Conservation (phyloP, 768 basidiomycete species). For the Hortiboletus flavorubellus region DNA sequence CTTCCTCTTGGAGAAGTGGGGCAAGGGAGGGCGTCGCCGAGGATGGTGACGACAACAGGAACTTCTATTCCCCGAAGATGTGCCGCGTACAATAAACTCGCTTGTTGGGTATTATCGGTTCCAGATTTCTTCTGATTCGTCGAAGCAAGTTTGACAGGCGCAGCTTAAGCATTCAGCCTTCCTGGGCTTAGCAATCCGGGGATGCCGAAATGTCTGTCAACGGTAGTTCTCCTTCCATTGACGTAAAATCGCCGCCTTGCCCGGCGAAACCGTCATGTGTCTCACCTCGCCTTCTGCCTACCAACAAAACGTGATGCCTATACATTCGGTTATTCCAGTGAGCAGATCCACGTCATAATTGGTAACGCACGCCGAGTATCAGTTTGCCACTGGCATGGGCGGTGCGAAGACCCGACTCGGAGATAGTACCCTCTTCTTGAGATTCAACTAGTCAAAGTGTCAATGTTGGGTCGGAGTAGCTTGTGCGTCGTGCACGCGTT, state of each 20-base stretch:
- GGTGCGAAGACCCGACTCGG: not conserved
- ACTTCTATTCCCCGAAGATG: not conserved
- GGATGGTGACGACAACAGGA: conserved; percentile 42
- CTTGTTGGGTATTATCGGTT: conserved; percentile 10
- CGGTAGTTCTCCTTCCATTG: not conserved
- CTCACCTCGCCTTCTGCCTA: not conserved
- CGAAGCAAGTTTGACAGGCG: not conserved
- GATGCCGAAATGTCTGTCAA: not conserved
- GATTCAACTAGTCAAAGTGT: not conserved
- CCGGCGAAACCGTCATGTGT: not conserved
- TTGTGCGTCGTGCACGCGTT: conserved; percentile 1
- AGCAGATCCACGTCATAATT: not conserved
- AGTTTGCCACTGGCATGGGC: not conserved
- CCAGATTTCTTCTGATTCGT: not conserved
- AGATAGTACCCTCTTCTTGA: not conserved
- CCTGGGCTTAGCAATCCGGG: not conserved
- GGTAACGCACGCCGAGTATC: not conserved
- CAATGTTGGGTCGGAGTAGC: not conserved
- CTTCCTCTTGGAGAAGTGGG: conserved; percentile 93
- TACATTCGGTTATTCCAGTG: conserved; percentile 1
- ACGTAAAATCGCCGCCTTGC: not conserved
- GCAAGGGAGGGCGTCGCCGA: conserved; percentile 68
- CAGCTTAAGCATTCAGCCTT: not conserved
- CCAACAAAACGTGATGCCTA: not conserved
- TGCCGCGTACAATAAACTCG: conserved; percentile 3